Conservation (phyloP, 2,329 filamentous ascomycete species). For the Juglanconis juglandina region DNA sequence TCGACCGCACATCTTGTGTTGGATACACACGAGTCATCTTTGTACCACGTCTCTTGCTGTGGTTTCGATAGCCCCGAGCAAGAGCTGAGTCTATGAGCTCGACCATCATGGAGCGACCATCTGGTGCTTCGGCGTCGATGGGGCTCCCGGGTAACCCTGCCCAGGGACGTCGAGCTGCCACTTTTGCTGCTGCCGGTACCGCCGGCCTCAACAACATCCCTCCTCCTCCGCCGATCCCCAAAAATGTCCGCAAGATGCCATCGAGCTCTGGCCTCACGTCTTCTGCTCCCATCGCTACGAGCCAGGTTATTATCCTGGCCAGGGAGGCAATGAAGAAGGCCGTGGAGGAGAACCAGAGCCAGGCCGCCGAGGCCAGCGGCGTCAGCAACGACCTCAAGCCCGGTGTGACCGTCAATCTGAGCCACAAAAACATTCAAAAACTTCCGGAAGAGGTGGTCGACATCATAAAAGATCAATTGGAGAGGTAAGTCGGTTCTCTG, state of each 20-base stretch:
- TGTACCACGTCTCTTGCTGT: not conserved
- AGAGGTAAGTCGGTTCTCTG: conserved; percentile 51
- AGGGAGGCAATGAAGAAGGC: conserved; percentile 66
- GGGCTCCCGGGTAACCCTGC: conserved; percentile 36
- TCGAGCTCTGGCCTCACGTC: conserved; percentile 47
- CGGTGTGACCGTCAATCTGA: conserved; percentile 75
- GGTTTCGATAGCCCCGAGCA: not conserved
- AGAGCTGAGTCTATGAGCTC: conserved; percentile 13
- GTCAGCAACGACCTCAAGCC: conserved; percentile 61
- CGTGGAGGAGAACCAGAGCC: conserved; percentile 61
- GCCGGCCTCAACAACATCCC: conserved; percentile 33
- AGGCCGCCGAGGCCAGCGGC: conserved; percentile 57
- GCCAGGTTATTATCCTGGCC: conserved; percentile 63
- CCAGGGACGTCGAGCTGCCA: conserved; percentile 30
- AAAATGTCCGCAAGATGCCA: conserved; percentile 42
- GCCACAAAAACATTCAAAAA: conserved; percentile 68
- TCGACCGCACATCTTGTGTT: conserved; percentile 4
- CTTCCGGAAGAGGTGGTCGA: conserved; percentile 72
- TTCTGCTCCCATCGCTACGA: conserved; percentile 52
- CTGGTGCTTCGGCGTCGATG: conserved; percentile 21
- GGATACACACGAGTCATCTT: conserved; percentile 1
- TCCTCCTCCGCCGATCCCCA: conserved; percentile 44
- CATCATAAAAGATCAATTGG: conserved; percentile 70
- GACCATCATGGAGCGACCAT: conserved; percentile 22
- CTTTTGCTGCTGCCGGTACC: conserved; percentile 24